Evolutionary conservation across 2,329 filamentous ascomycete genomes (phyloP).

Genomic region (Microcera coccophila): DNA sequence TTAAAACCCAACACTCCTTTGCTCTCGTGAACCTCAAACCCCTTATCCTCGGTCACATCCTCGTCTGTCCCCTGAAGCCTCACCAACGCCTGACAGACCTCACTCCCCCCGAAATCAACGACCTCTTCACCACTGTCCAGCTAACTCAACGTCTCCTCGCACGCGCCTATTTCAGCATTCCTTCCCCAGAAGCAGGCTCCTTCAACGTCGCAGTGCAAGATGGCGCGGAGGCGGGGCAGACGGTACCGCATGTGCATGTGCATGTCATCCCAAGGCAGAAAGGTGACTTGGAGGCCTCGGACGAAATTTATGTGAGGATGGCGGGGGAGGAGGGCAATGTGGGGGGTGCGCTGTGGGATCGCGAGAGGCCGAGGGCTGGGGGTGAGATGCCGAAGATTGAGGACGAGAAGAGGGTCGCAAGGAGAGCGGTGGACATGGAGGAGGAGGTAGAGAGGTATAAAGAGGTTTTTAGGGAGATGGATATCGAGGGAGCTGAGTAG

Average conservation of each 20-base stretch:
- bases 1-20: conserved; percentile 73
- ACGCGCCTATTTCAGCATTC: conserved; percentile 51
- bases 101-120: conserved; percentile 63
- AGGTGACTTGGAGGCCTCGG: conserved; percentile 51
- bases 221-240: conserved; percentile 84
- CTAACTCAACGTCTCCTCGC: conserved; percentile 74
- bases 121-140: conserved; percentile 86
- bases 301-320: conserved; percentile 78
- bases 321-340: conserved; percentile 83
- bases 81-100: conserved; percentile 75
- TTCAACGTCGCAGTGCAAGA: conserved; percentile 97
- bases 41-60: conserved; percentile 85
- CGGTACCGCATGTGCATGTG: conserved; percentile 87
- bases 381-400: conserved; percentile 66
- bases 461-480: conserved; percentile 44
- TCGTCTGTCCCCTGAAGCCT: conserved; percentile 71
- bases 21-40: conserved; percentile 95
- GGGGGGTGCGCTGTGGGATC: conserved; percentile 63
- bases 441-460: conserved; percentile 69
- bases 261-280: conserved; percentile 77
- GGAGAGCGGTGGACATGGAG: conserved; percentile 72
- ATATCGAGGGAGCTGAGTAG: no score
- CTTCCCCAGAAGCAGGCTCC: conserved; percentile 57
- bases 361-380: conserved; percentile 44
- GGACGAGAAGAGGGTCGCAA: conserved; percentile 63